phyloP scores from a whole-genome alignment of 768 basidiomycete genomes.

The Pilatotrama ljubarskyi region DNA sequence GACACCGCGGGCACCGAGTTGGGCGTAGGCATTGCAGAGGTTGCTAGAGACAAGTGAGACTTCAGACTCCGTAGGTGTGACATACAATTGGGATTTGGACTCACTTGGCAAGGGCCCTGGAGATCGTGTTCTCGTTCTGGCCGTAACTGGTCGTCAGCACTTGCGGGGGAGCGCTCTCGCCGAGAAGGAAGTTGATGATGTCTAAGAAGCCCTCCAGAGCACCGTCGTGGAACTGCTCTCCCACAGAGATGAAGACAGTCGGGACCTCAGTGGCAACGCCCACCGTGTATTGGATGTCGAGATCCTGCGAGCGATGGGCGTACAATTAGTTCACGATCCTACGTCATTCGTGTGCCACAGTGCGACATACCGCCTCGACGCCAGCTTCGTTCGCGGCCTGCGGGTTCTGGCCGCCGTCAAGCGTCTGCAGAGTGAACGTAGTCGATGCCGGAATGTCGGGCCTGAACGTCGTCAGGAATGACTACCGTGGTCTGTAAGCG shows the following conservation, averaged over 20 bases:
- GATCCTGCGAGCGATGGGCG: conserved; percentile 22
- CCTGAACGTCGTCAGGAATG: conserved; percentile 28
- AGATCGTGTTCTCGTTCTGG: conserved; percentile 31
- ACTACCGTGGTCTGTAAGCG: conserved; percentile 37
- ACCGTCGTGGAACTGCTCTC: conserved; percentile 31
- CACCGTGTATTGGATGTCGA: conserved; percentile 40
- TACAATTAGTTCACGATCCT: not conserved
- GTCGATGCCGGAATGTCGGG: conserved; percentile 26
- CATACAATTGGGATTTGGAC: conserved; percentile 23
- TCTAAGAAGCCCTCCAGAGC: conserved; percentile 36
- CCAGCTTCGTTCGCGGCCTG: conserved; percentile 27
- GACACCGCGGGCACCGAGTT: conserved; percentile 36
- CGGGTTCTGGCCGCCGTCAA: conserved; percentile 33
- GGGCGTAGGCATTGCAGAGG: conserved; percentile 35
- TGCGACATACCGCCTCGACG: conserved; percentile 29
- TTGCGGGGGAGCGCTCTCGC: conserved; percentile 28
- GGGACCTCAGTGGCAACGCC: conserved; percentile 37
- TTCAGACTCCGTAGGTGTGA: conserved; percentile 36
- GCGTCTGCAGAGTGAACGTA: conserved; percentile 29
- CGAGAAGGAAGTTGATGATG: conserved; percentile 32
- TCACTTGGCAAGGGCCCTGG: conserved; percentile 29
- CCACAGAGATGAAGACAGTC: conserved; percentile 35
- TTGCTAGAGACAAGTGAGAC: conserved; percentile 26
- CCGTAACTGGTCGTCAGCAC: conserved; percentile 39
- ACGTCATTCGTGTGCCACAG: too few relatives aligned